These are phyloP conservation scores for Ailanthus altissimus DNA, from an alignment of 345 rosid species.

Conservation along the genomic window DNA sequence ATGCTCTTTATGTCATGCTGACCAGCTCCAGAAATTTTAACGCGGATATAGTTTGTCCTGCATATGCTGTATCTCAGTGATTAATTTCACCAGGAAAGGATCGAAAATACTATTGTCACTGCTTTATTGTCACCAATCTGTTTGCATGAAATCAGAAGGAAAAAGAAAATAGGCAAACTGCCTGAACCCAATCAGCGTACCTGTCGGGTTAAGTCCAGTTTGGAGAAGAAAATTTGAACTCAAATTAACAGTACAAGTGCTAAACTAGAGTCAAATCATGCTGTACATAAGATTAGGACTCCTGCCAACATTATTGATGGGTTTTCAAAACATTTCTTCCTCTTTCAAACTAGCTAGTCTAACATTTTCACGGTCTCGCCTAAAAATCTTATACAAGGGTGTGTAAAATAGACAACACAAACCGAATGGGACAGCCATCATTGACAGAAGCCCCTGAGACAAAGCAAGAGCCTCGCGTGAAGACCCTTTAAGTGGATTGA, in stretches of 20 bases:
- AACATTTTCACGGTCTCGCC: slow-evolving; percentile 70
- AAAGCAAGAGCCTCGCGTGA: slow-evolving; percentile 66
- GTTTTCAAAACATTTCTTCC: slow-evolving; percentile 51
- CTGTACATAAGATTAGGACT: background rate
- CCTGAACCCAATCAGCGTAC: background rate
- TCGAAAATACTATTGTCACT: background rate
- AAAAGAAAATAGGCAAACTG: background rate
- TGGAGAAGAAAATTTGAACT: background rate
- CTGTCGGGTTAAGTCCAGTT: background rate
- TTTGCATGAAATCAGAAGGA: background rate
- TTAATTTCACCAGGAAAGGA: background rate
- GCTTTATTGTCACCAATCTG: background rate
- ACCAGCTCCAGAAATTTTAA: background rate
- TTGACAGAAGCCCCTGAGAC: slow-evolving; percentile 82
- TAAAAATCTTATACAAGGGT: slow-evolving; percentile 66
- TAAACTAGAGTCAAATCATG: background rate
- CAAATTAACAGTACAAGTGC: background rate
- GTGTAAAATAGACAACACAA: slow-evolving; percentile 82
- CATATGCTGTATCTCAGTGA: background rate
- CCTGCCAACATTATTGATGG: background rate
- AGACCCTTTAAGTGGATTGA: slow-evolving; percentile 69
- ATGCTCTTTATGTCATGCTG: too few species aligned
- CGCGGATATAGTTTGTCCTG: background rate
- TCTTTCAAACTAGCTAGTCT: slow-evolving; percentile 48
- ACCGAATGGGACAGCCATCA: slow-evolving; percentile 92